A percentile compares a stretch with the other conserved stretches of the same genome.
phyloP scores from a whole-genome alignment of 768 basidiomycete species.

The Pisolithus sp. region DNA sequence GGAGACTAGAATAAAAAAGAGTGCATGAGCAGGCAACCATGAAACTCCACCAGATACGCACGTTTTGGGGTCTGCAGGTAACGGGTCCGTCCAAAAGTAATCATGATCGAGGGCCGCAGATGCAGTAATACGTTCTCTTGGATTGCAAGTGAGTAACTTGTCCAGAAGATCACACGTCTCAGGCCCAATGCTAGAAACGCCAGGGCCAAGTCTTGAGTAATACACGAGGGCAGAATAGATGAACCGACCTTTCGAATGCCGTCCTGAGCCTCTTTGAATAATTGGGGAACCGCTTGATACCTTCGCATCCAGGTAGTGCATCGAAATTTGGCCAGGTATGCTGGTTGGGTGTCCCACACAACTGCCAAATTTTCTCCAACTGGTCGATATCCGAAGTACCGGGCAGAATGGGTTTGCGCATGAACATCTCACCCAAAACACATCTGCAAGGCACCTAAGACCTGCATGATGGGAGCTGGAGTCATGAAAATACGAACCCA shows the following conservation, averaged over 20 bases:
- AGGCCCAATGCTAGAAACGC: slow-evolving; percentile 47
- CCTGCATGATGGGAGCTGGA: background rate
- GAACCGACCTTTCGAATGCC: slow-evolving; percentile 53
- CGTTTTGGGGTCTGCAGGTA: slow-evolving; percentile 82
- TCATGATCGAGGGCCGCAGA: slow-evolving; percentile 83
- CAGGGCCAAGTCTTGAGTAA: slow-evolving; percentile 4
- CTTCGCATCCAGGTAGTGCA: slow-evolving; percentile 70
- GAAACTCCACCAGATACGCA: slow-evolving; percentile 28
- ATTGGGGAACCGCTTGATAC: slow-evolving; percentile 56
- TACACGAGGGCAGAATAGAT: slow-evolving; percentile 1
- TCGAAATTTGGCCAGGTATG: slow-evolving; percentile 78
- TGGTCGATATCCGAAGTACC: slow-evolving; percentile 91
- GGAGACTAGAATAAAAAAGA: slow-evolving; percentile 41
- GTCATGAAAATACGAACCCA: slow-evolving; percentile 49
- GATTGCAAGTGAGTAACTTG: slow-evolving; percentile 77
- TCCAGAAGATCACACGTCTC: slow-evolving; percentile 82
- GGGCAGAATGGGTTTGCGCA: slow-evolving; percentile 76
- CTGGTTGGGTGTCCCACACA: slow-evolving; percentile 86
- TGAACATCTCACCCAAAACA: slow-evolving; percentile 96
- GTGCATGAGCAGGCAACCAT: background rate
- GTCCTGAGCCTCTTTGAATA: slow-evolving; percentile 50
- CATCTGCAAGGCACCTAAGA: slow-evolving; percentile 45
- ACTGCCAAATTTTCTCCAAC: slow-evolving; percentile 77
- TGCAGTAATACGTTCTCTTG: slow-evolving; percentile 78
- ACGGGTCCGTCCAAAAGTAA: slow-evolving; percentile 90